Base-by-base conservation (phyloP, 441 rosid genomes). In the Gossypium schwendimanii region DNA sequence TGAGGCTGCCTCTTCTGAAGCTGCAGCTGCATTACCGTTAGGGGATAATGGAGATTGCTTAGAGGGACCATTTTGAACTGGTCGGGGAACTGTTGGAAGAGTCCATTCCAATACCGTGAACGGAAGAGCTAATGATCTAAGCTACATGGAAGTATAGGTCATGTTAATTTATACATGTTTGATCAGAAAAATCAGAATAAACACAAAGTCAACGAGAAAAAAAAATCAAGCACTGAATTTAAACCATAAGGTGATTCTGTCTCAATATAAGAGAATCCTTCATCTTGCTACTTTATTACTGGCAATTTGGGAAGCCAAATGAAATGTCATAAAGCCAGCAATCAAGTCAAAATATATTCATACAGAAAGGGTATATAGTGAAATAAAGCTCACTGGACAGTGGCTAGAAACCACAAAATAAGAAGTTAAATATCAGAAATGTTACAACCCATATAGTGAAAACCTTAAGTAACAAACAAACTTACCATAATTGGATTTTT, bases 401-500 rank as follows among this genome's bases (percentile, higher is more conserved):
- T 4, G 58, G 44, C 7, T 24, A 47, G 58, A 33, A 49, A 49
- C n/a, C 41, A 49, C 63, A 11, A 57, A 24, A 58, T 11, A 24
- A 12, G 24, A 58, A 12, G 6, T 58, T 58, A 58, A 58, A 23
- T 6, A 49, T 12, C 18, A 23, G 24, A 70, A 64, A 55, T 50
- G 53, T 49, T 26, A 73, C 10, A 24, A 18, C 20, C 66, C 6
- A 54, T n/a, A 62, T 39, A 31, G 36, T 44, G 69, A 75, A 68
- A 63, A 12, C 36, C 49, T 63, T 49, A 66, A 73, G 72, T 71
- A 67, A 61, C 63, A 58, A 24, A 11, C 58, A 54, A 61, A 81
- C 87, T 80, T 80, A 92, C 99, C 98, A 95, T 95, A 73, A 95
- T 88, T 67, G 99, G 99, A 78, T 73, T 88, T 81, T 91, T 91